Evolutionary conservation across 2,329 filamentous ascomycete genomes (phyloP), one percentile per base, ranked within the genome.

Genomic region (Fusarium sp.): DNA sequence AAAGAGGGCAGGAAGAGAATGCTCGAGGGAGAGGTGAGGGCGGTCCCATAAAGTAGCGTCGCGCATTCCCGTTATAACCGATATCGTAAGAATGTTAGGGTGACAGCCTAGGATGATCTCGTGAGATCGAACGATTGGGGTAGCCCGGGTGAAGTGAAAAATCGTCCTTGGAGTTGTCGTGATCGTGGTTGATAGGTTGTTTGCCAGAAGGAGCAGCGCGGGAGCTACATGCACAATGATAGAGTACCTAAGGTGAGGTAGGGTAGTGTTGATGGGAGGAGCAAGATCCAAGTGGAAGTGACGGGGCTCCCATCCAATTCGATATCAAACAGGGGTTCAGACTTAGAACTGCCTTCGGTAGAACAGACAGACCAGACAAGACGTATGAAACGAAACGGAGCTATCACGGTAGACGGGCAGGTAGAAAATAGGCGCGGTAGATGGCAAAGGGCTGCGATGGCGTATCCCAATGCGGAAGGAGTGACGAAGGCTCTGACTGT

Each of bases 61-160:
- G 61, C 71, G 72, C 76, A 78, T 78, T 63, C 73, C 73, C 57
- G 62, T 69, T 45, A 52, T 57, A 63, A 28, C 39, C 42, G 52
- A 55, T 54, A 26, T 39, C 22, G 48, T 45, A 28, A 41, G 56
- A 58, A 24, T 57, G 28, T 20, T 52, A 42, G 28, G 42, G 47
- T 42, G 41, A 54, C 47, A n/a, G 20, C 18, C 26, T 39, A 59
- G 44, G 42, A 66, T 42, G 42, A 28, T 41, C 31, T 48, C 42
- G 31, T 17, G 35, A 58, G 45, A 24, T 47, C 41, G 28, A 54
- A 47, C 26, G 38, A 28, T 62, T 49, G 33, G 49, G 35, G 31
- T 28, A 31, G 24, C 35, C 39, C 61, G 31, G 26, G 11, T 36
- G 17, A 44, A 54, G 26, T 52, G 11, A 35, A 26, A 20, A 39